Evolutionary conservation across 441 rosid species (phyloP), one percentile per base, ranked within the genome.

Genomic region (Euphorbia corollata): DNA sequence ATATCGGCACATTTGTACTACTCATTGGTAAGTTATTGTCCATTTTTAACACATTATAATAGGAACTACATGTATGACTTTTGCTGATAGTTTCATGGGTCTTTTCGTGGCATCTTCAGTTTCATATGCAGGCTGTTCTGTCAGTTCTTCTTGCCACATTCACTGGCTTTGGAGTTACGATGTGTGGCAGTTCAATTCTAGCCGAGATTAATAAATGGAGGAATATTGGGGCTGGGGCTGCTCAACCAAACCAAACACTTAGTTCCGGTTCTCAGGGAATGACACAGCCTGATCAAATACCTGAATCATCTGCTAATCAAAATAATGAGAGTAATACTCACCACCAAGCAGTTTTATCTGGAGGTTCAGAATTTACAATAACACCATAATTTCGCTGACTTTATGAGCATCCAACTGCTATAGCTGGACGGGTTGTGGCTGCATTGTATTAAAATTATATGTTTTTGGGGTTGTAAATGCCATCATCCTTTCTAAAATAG

Each of bases 81-180:
- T 20, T 11, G 59, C 43, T 71, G 43, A 59, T 60, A 48, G 30
- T 55, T 55, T 48, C 16, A 2, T 61, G 18, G 58, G 12, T 19
- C 41, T 5, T 74, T 5, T 74, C 59, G 20, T 59, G 73, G 69
- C 64, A 41, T 80, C 69, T 68, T 70, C 84, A 91, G 98, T 73
- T 88, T 73, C 89, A 81, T 68, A 68, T 86, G 79, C 90, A 86
- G 74, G 79, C 91, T 58, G 81, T 88, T 64, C 74, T 87, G 48
- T 72, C 89, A 38, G 83, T 91, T 75, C 85, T 91, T 36, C 83
- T 91, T 36, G 91, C 99, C 47, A 78, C 90, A 30, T 78, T 91
- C 63, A 71, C 82, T 10, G 98, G 98, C 39, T 91, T 91, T 53
- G 99, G 98, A 69, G 68, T 79, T 59, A 78, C 90, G 68, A 91